Base-by-base conservation (phyloP, 495 filamentous ascomycete genomes). In the Trichoderma orchidacearum region DNA sequence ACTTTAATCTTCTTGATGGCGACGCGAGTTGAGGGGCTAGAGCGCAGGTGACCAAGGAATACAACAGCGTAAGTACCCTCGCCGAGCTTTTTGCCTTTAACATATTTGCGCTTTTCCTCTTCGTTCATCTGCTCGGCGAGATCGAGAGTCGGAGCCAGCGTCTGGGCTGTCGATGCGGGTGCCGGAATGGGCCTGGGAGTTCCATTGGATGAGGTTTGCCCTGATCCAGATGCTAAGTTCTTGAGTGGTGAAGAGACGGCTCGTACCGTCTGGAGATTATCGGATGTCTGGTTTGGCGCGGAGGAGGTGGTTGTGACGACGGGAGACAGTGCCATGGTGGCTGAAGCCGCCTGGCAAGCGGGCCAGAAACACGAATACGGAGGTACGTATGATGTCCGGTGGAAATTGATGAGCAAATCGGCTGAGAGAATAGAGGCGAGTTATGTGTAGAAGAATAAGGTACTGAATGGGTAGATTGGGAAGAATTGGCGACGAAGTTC, bases 1-100 rank as follows among this genome's bases (percentile, higher is more conserved):
- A 95, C 79, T 69, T 96, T 97, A 74, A 99, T 95, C 73, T 96
- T 97, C 66, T 99, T 99, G 68, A 99, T 96, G 56, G 94, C 94
- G 48, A 99, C 87, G 25, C 80, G 75, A 9, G 77, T 72, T 15
- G 78, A 75, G 0, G 87, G 85, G 60, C 91, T 81, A 61, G 63
- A 63, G 53, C 80, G 79, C 38, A 89, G 74, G 68, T 89, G 86
- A 51, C 90, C 94, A 15, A 88, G 80, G 75, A 88, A 96, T 59
- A 99, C 94, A 62, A 90, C 85, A 59, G 94, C 94, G 66, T 97
- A 99, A 56, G 93, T 97, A 66, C 94, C 94, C 70, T 95, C 89
- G 64, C 94, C 94, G 59, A 99, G 79, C 66, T 92, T 93, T 65
- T 85, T 85, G 66, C 85, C 89, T 77, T 94, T 96, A 57, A 90